A percentile compares a stretch with the other conserved stretches of the same genome.
Evolutionary conservation across 352 stramenopile genomes (phyloP).

Genomic region (Globisporangium radiosum): DNA sequence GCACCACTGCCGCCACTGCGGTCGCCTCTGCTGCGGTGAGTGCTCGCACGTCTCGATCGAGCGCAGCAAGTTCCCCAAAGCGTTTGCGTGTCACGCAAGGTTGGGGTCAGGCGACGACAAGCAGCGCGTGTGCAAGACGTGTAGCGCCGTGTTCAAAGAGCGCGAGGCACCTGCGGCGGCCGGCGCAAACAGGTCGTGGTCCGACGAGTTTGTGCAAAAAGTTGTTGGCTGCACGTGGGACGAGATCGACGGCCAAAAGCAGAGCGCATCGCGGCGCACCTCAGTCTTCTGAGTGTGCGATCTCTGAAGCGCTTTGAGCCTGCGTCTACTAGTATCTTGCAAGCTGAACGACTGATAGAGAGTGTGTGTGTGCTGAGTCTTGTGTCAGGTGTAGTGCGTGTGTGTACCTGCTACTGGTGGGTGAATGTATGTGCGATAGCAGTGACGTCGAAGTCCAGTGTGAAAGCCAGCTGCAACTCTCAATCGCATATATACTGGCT

Average conservation of each 20-base stretch:
- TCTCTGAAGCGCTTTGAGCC: neutral
- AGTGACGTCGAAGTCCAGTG: too few species aligned
- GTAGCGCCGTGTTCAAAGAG: slow-evolving; percentile 68
- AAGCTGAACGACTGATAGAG: too few species aligned
- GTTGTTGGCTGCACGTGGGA: slow-evolving; percentile 59
- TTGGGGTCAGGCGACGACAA: slow-evolving; percentile 33
- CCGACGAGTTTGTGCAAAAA: slow-evolving; percentile 48
- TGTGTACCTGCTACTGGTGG: too few species aligned
- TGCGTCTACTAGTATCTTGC: neutral
- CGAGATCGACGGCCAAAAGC: slow-evolving; percentile 39
- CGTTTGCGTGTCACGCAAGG: slow-evolving; percentile 42
- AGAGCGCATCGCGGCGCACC: slow-evolving; percentile 19
- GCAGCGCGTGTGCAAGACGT: slow-evolving; percentile 74
- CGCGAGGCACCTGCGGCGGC: slow-evolving; percentile 32
- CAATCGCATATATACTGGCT: neutral
- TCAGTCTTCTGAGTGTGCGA: too few species aligned
- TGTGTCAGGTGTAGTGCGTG: too few species aligned
- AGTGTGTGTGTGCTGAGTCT: too few species aligned
- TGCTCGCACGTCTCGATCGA: slow-evolving; percentile 74
- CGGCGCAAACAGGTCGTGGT: slow-evolving; percentile 18
- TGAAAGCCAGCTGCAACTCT: too few species aligned
- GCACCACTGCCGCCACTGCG: slow-evolving; percentile 84
- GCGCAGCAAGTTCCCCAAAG: slow-evolving; percentile 57
- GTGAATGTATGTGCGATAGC: too few species aligned
- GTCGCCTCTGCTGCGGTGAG: slow-evolving; percentile 67